These are phyloP conservation scores for Termitomyces sp. DNA, from an alignment of 768 basidiomycete species.

Conservation along the genomic window DNA sequence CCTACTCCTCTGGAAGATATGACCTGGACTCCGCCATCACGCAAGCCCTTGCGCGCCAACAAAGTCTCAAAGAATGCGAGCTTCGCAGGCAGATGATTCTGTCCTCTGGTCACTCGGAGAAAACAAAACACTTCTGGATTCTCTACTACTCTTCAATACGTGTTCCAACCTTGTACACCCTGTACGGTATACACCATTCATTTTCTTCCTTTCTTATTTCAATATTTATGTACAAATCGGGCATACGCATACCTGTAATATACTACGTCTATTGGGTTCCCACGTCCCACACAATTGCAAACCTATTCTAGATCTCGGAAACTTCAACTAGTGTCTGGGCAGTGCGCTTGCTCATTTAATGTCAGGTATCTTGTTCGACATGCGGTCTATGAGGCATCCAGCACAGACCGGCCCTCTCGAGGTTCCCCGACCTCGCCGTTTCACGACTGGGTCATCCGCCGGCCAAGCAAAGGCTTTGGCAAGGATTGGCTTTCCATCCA, in stretches of 20 bases:
- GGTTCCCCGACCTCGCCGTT: too few species aligned
- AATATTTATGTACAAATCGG: not conserved
- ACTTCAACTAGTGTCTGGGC: not conserved
- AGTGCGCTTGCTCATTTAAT: not conserved
- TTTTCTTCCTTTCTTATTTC: not conserved
- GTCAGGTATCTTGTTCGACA: not conserved
- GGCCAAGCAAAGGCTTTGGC: too few species aligned
- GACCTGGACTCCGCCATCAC: slow-evolving; percentile 25
- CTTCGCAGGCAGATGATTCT: slow-evolving; percentile 37
- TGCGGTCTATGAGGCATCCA: not conserved
- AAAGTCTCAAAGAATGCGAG: slow-evolving; percentile 31
- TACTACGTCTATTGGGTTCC: too few species aligned
- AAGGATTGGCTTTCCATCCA: too few species aligned
- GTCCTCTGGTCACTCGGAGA: not conserved
- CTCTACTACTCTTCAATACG: not conserved
- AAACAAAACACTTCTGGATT: not conserved
- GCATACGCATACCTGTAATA: not conserved
- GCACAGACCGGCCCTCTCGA: too few species aligned
- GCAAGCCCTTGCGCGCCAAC: slow-evolving; percentile 19
- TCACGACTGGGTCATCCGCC: too few species aligned
- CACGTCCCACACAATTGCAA: too few species aligned
- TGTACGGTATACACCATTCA: not conserved
- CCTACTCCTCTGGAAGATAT: slow-evolving; percentile 56
- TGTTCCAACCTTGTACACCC: not conserved
- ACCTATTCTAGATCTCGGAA: too few species aligned